Evolutionary conservation across 192 early-diverging fungal genomes (phyloP).

Genomic region (Coemansia pectinata): DNA sequence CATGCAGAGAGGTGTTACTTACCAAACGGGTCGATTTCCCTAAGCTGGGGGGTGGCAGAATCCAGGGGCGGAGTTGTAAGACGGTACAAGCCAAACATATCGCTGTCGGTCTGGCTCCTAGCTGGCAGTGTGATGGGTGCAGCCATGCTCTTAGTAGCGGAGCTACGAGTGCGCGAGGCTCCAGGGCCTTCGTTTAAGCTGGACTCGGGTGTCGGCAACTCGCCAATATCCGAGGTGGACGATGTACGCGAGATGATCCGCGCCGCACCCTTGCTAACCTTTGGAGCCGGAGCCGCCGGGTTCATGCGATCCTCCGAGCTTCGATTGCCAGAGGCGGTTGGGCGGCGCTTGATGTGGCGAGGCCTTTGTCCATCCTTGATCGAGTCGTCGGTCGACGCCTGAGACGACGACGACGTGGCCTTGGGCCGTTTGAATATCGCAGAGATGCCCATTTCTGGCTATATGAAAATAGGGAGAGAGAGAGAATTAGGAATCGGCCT

Average conservation of each 20-base stretch:
- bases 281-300: neutral
- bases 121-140: neutral
- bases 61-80: conserved; percentile 38
- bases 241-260: neutral
- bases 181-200: conserved; percentile 22
- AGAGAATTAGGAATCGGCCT: neutral
- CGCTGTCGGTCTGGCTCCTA: conserved; percentile 7
- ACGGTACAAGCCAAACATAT: conserved; percentile 21
- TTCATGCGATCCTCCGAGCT: neutral
- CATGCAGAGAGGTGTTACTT: conserved; percentile 13
- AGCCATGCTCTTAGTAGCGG: neutral
- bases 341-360: conserved; percentile 26
- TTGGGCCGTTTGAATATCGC: conserved; percentile 52
- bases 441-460: conserved; percentile 42
- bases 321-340: conserved; percentile 15
- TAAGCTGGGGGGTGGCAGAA: conserved; percentile 10
- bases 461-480: neutral
- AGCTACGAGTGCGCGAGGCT: conserved; percentile 5
- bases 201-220: conserved; percentile 31
- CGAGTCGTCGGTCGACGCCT: neutral
- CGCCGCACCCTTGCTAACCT: neutral
- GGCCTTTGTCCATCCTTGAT: conserved; percentile 14
- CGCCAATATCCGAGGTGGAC: conserved; percentile 15
- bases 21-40: conserved; percentile 51
- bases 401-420: conserved; percentile 10